Evolutionary conservation across 805 yeast species (phyloP), one percentile per base, ranked within the genome.

Genomic region (Blastobotrys mokoenaii): DNA sequence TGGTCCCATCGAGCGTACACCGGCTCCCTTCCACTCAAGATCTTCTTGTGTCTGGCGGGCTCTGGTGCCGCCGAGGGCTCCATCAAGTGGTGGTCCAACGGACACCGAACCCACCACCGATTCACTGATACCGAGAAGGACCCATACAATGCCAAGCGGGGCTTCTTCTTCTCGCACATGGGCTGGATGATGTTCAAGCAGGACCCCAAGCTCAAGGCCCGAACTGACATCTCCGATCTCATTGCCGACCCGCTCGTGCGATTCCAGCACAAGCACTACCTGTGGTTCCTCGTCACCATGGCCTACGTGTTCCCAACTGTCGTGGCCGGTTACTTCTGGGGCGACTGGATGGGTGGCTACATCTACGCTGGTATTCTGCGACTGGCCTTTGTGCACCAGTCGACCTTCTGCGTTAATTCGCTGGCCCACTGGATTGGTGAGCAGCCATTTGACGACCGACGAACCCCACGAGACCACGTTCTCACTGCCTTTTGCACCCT

Each of bases 81-180:
- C 2, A 77, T 80, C 10, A 72, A 80, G 57, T 74, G 82, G 75
- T 87, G 95, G 95, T 81, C 84, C 17, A 71, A 81, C 12, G 72
- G 84, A 39, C 97, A 89, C 68, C 70, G 95, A 48, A 88, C 93
- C 3, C 97, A 89, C 66, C 97, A 89, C 64, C 77, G 90, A 47
- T 84, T 75, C 62, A 81, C 93, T 37, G 96, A 89, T 59, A 82
- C 94, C 0, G 95, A 85, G 49, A 73, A 75, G 56, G 97, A 89
- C 63, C 97, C 97, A 1, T 87, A 85, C 64, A 80, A 80, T 57
- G 81, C 84, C 33, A 76, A 89, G 58, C 73, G 84, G 48, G 96
- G 97, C 0, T 73, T 87, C 55, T 65, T 75, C 56, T 88, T 79
- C 75, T 79, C 90, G 30, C 96, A 88, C 65, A 70, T 87, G 66